Evolutionary conservation across 805 yeast species (phyloP).

Genomic region (Saccharomycopsis vini): DNA sequence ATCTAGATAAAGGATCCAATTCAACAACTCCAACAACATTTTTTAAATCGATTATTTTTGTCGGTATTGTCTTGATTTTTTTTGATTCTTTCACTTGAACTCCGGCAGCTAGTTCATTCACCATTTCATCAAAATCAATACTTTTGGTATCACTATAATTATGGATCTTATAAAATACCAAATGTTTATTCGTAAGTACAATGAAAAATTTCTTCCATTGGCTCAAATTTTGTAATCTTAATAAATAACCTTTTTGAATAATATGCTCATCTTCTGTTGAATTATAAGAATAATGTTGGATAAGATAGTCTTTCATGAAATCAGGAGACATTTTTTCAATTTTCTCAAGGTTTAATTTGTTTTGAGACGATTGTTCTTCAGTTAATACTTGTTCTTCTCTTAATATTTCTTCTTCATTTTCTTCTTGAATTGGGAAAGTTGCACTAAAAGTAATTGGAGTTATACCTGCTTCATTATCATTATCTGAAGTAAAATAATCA

Average conservation of each 20-base stretch:
- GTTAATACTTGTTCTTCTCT: slow-evolving; percentile 10
- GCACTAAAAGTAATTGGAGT: not conserved
- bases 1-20: slow-evolving; percentile 36
- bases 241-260: slow-evolving; percentile 34
- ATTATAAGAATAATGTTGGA: slow-evolving; percentile 16
- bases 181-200: slow-evolving; percentile 32
- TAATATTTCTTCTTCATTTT: slow-evolving; percentile 15
- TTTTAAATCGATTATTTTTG: slow-evolving; percentile 28
- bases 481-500: slow-evolving; percentile 19
- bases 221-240: slow-evolving; percentile 34
- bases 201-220: slow-evolving; percentile 41
- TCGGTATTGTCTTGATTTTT: slow-evolving; percentile 19
- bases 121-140: slow-evolving; percentile 15
- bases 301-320: slow-evolving; percentile 18
- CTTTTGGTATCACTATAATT: slow-evolving; percentile 19
- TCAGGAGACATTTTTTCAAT: slow-evolving; percentile 9
- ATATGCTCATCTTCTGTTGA: slow-evolving; percentile 27
- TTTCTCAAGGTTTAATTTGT: slow-evolving; percentile 20
- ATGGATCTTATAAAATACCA: slow-evolving; percentile 33
- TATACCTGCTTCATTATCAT: slow-evolving; percentile 5
- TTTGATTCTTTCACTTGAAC: slow-evolving; percentile 1
- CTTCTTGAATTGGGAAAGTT: slow-evolving; percentile 19
- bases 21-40: slow-evolving; percentile 41
- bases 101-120: slow-evolving; percentile 5
- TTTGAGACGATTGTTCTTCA: slow-evolving; percentile 14